phyloP scores from a whole-genome alignment of 176 grass and related monocot species.

The Secale cereale region DNA sequence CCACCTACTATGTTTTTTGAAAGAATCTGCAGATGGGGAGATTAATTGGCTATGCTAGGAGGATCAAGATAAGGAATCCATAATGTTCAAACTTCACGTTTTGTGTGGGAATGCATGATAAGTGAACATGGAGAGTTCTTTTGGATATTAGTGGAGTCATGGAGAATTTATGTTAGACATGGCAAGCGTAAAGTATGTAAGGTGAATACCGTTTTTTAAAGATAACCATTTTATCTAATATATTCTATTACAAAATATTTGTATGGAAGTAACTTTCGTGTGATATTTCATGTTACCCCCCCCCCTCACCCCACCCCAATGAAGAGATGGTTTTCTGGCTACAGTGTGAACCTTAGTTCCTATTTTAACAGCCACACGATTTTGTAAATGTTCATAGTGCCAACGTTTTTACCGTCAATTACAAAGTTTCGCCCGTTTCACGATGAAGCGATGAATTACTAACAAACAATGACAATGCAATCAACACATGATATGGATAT shows the following conservation, averaged over 20 bases:
- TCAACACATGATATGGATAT: too few relatives aligned
- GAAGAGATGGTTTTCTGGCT: background rate
- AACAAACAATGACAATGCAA: too few relatives aligned
- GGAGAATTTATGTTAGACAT: too few relatives aligned
- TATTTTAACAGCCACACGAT: background rate
- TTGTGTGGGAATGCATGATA: background rate
- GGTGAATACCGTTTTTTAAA: too few relatives aligned
- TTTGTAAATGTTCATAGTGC: background rate
- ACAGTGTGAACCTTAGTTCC: background rate
- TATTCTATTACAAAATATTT: background rate
- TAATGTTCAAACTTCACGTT: too few relatives aligned
- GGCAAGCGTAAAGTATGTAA: too few relatives aligned
- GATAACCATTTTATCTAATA: background rate
- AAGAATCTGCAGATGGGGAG: too few relatives aligned
- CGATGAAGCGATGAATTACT: background rate
- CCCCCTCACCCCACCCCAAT: too few relatives aligned
- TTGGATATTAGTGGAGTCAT: too few relatives aligned
- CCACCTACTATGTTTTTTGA: slow-evolving; percentile 33
- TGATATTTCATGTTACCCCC: background rate
- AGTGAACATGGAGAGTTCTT: too few relatives aligned
- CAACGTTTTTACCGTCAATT: background rate
- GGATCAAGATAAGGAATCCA: too few relatives aligned
- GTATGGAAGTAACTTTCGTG: background rate
- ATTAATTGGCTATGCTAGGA: too few relatives aligned
- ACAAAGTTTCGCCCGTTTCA: background rate